phyloP scores from a whole-genome alignment of 2,329 filamentous ascomycete genomes.

The Fusarium sublunatum region DNA sequence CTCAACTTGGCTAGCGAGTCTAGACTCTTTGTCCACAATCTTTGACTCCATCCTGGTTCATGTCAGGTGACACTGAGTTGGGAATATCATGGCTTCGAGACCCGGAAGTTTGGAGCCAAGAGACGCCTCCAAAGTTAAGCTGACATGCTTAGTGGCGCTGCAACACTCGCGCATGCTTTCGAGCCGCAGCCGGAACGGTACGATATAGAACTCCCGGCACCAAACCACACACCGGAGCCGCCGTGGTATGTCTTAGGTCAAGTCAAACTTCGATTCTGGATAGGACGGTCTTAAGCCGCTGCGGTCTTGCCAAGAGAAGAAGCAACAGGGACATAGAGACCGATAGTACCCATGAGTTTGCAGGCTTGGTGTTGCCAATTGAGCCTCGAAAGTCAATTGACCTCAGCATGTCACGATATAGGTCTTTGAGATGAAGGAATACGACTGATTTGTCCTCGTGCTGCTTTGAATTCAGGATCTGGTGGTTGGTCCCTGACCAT shows the following conservation, averaged over 20 bases:
- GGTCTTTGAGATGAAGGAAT: background rate
- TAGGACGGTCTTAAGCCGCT: slow-evolving; percentile 17
- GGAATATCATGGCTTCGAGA: slow-evolving; percentile 15
- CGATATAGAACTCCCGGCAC: slow-evolving; percentile 14
- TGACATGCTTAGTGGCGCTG: slow-evolving; percentile 40
- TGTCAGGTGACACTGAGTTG: slow-evolving; percentile 28
- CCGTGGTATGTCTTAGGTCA: slow-evolving; percentile 20
- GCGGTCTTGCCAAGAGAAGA: slow-evolving; percentile 23
- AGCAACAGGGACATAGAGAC: slow-evolving; percentile 3
- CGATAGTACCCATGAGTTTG: background rate
- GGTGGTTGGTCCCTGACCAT: slow-evolving; percentile 29
- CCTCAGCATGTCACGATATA: background rate
- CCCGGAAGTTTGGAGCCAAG: slow-evolving; percentile 13
- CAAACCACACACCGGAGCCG: slow-evolving; percentile 15
- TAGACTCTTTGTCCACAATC: background rate
- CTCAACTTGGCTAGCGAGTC: background rate
- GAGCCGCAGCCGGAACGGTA: slow-evolving; percentile 30
- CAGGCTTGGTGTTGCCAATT: slow-evolving; percentile 16
- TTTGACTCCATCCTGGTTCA: slow-evolving; percentile 9
- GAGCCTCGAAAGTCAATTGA: slow-evolving; percentile 21
- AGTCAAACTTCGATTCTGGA: slow-evolving; percentile 17
- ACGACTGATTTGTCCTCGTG: background rate
- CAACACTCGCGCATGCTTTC: slow-evolving; percentile 19
- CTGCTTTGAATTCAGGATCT: slow-evolving; percentile 20
- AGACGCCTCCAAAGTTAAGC: slow-evolving; percentile 27